Base-by-base conservation (phyloP, 495 filamentous ascomycete species). In the Parathielavia appendiculata region DNA sequence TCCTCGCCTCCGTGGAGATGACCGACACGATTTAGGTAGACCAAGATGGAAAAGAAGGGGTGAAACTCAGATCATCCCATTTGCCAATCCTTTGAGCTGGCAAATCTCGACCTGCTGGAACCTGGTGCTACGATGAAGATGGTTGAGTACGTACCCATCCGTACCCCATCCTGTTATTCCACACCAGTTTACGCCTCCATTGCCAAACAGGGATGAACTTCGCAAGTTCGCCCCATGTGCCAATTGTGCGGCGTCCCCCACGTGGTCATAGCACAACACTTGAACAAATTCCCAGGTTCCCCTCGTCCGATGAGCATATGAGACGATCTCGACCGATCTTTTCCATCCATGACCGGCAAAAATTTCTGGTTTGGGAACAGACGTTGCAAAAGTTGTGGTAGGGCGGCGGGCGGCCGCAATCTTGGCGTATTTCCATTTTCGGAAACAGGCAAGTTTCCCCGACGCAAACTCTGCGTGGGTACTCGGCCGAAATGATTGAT, bases 391-490 rank as follows among this genome's bases (percentile, higher is more conserved):
- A 39, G 1, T 23, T n/a, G 32, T 7, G 17, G 41, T n/a, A n/a
- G n/a, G n/a, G n/a, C n/a, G n/a, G n/a, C n/a, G n/a, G n/a, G n/a
- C n/a, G n/a, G n/a, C n/a, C 53, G 41, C 11, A 14, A 43, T 36
- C 30, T 2, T 16, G 41, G 4, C 9, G 53, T 9, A 20, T 26
- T 48, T 14, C 45, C 54, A n/a, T 3, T 50, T 41, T 50, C 23
- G 22, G 34, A 50, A 52, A 43, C n/a, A 43, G 54, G 46, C 44
- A 57, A 57, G 13, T 50, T 43, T 57, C 45, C 13, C 45, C 54
- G 54, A 50, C n/a, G 12, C 52, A 44, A 17, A 23, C 22, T 12
- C 39, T 38, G 35, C 9, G 10, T 14, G 4, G 35, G 35, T 6
- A 30, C 2, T 30, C 26, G 26, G 26, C 26, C 26, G n/a, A n/a